These are phyloP conservation scores for Eutrema yunnanense DNA, from an alignment of 345 rosid genomes.

Conservation along the genomic window DNA sequence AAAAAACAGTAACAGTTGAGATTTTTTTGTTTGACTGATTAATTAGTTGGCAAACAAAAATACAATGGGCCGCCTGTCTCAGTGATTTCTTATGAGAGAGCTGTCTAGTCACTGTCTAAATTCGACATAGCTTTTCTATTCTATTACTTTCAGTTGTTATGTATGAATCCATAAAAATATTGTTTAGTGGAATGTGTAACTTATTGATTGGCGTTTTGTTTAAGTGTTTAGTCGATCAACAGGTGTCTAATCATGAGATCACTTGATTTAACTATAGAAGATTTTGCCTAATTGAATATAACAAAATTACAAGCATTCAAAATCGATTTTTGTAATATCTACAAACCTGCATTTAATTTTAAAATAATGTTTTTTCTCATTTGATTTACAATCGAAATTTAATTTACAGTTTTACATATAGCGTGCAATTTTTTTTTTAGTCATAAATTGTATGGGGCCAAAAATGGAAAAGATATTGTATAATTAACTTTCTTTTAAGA, in stretches of 20 bases:
- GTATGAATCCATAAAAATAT: background rate
- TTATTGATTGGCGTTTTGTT: background rate
- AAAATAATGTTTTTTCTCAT: too few species aligned
- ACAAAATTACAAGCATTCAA: too few species aligned
- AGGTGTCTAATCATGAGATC: background rate
- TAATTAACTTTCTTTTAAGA: background rate
- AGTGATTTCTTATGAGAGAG: background rate
- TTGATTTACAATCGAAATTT: too few species aligned
- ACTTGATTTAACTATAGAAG: background rate
- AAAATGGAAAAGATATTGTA: too few species aligned
- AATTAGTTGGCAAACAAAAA: background rate
- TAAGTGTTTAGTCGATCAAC: background rate
- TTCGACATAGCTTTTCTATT: background rate
- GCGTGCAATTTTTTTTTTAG: too few species aligned
- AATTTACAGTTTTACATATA: background rate
- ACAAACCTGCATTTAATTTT: background rate
- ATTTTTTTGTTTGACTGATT: too few species aligned
- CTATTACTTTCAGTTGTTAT: background rate
- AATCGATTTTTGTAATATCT: too few species aligned
- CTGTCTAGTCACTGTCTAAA: background rate
- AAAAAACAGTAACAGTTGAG: too few species aligned
- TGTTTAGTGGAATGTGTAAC: background rate
- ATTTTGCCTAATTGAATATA: background rate
- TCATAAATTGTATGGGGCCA: too few species aligned
- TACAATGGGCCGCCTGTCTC: background rate